Conservation (phyloP, 768 basidiomycete species). For the Leccinum uliginosum region DNA sequence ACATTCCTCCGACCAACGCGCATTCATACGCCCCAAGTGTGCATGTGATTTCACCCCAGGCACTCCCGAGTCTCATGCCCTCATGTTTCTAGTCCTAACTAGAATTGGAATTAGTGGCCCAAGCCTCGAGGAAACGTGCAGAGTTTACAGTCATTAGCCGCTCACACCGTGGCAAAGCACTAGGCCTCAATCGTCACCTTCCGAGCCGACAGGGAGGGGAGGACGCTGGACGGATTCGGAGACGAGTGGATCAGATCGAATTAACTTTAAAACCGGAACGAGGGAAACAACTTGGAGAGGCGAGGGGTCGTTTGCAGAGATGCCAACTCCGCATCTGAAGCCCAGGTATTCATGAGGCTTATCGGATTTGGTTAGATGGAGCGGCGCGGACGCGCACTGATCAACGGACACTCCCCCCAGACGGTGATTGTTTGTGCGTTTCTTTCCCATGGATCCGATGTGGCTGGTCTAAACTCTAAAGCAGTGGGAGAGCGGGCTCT, state of each 20-base stretch:
- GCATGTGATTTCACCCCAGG: slow-evolving; percentile 9
- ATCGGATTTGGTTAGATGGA: slow-evolving; percentile 22
- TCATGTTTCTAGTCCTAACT: background rate
- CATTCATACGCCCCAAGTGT: background rate
- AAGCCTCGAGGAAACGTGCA: background rate
- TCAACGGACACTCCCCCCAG: background rate
- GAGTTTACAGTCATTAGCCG: background rate
- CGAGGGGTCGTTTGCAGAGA: background rate
- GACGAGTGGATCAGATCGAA: background rate
- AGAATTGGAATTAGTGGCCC: background rate
- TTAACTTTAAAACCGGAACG: background rate
- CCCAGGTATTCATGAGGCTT: background rate
- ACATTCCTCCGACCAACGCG: background rate
- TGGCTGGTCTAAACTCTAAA: slow-evolving; percentile 13
- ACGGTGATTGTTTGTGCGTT: slow-evolving; percentile 2
- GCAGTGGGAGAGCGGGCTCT: slow-evolving; percentile 14
- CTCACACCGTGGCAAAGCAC: background rate
- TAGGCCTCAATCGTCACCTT: background rate
- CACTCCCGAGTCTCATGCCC: background rate
- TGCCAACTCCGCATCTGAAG: slow-evolving; percentile 3
- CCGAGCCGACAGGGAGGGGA: background rate
- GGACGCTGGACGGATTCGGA: background rate
- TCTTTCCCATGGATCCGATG: slow-evolving; percentile 18
- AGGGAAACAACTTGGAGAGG: background rate
- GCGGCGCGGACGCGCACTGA: background rate